Percentiles rank a stretch among this genome's conserved stretches.
phyloP scores from a whole-genome alignment of 352 stramenopile genomes.

The Phytophthora foliorum region DNA sequence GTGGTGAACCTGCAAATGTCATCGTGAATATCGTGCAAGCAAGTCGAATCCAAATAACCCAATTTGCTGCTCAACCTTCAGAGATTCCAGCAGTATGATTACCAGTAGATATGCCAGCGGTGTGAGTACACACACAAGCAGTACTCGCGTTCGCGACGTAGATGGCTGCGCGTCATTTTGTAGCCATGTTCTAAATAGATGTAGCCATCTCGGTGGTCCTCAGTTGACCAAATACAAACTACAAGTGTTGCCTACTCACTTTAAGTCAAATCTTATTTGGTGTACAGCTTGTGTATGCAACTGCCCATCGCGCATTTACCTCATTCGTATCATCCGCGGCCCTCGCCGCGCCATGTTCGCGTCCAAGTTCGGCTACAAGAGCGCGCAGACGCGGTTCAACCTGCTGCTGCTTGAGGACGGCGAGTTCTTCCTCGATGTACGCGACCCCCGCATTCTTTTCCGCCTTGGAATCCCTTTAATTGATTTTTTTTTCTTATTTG shows the following conservation, averaged over 20 bases:
- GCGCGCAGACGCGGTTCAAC: slow-evolving; percentile 90
- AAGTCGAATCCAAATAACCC: slow-evolving; percentile 26
- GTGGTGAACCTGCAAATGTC: slow-evolving; percentile 10
- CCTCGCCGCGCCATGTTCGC: slow-evolving; percentile 38
- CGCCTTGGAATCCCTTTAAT: background rate
- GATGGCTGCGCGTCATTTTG: background rate
- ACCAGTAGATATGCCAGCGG: slow-evolving; percentile 9
- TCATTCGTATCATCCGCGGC: background rate
- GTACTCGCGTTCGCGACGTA: slow-evolving; percentile 4
- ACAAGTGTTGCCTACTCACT: too few relatives aligned
- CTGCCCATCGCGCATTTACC: slow-evolving; percentile 5
- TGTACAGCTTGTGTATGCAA: slow-evolving; percentile 26
- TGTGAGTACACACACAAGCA: slow-evolving; percentile 22
- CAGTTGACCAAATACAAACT: too few relatives aligned
- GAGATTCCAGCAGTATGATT: slow-evolving; percentile 21
- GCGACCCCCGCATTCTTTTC: background rate
- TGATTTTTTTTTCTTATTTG: slow-evolving; percentile 15
- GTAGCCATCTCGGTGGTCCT: slow-evolving; percentile 3
- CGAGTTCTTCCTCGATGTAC: slow-evolving; percentile 95
- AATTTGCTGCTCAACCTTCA: slow-evolving; percentile 21
- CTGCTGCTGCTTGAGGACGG: slow-evolving; percentile 94
- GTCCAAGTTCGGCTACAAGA: slow-evolving; percentile 55
- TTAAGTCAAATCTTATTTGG: background rate
- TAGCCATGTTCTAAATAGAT: background rate
- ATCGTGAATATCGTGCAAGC: slow-evolving; percentile 10